Evolutionary conservation across 2,329 filamentous ascomycete genomes (phyloP), one percentile per base, ranked within the genome.

Genomic region (Pleoardoris graminearum): DNA sequence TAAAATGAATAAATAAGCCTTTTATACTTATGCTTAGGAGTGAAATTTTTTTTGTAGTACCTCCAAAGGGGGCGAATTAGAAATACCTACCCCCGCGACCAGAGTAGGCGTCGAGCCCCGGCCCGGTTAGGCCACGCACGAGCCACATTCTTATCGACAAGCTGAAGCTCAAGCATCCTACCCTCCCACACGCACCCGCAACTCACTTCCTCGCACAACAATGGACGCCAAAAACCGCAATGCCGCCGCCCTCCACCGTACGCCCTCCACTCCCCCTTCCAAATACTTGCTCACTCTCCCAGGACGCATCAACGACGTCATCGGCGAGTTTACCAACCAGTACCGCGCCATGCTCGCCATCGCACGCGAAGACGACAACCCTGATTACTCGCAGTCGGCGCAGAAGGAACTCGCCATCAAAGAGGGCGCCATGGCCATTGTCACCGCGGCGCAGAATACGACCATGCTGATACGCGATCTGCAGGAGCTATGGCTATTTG

Each of bases 401-500:
- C 37, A 50, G 6, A 50, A 50, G 22, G 52, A 54, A 33, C 25
- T 54, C 10, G 22, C 42, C 1, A 51, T 51, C 4, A 54, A 54
- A 17, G 48, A 54, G 25, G 52, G 50, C 17, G 43, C 47, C 8
- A 33, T 50, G 36, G 42, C 47, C 8, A 47, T 54, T 39, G 48
- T 86, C 57, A 81, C 82, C 51, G 80, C 82, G 1, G 80, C 82
- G 12, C 85, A 88, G 72, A 84, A 87, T 49, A 75, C 86, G 10
- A 77, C 85, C 52, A 78, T 79, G 11, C 68, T 88, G 12, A 85
- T 83, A 22, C 80, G 85, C 19, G 78, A 80, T 22, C 76, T 88
- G 72, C 86, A 88, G 65, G 85, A 88, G 65, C 76, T 84, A 19
- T 88, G 85, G 85, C 75, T 87, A 5, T 87, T 86, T 61, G 85